Evolutionary conservation across 2,329 filamentous ascomycete genomes (phyloP).

Genomic region (Verticillium klebahnii): DNA sequence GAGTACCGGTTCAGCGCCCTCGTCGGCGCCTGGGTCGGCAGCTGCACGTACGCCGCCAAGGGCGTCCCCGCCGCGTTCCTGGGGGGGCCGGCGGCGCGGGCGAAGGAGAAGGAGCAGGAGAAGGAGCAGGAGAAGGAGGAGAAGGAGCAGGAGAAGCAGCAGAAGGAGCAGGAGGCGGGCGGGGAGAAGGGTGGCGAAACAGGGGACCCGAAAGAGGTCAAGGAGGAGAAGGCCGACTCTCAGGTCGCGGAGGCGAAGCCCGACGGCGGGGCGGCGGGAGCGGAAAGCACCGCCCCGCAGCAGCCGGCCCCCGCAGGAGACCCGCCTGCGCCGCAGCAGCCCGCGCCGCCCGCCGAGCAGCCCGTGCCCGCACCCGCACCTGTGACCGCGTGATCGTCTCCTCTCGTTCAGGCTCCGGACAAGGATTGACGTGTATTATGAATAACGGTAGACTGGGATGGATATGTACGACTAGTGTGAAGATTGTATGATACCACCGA

Average conservation of each 20-base stretch:
- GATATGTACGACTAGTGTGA: not conserved
- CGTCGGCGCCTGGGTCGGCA: conserved; percentile 79
- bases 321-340: not conserved
- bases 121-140: not conserved
- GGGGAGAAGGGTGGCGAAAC: not conserved
- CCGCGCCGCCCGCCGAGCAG: not conserved
- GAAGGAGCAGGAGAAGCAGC: not conserved
- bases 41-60: conserved; percentile 55
- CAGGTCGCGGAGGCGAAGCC: not conserved
- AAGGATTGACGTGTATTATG: not conserved
- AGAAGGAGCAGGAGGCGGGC: not conserved
- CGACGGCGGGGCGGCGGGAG: not conserved
- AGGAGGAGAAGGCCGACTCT: not conserved
- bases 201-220: not conserved
- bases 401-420: not conserved
- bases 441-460: not conserved
- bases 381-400: not conserved
- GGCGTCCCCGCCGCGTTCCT: conserved; percentile 79
- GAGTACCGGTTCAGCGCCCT: conserved; percentile 79
- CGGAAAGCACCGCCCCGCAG: conserved; percentile 1
- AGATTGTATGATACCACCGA: not conserved
- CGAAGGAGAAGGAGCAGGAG: conserved; percentile 4
- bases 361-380: not conserved
- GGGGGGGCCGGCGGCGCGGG: conserved; percentile 8
- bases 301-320: not conserved